These are phyloP conservation scores for Russula emetica DNA, from an alignment of 768 basidiomycete genomes.

Conservation along the genomic window DNA sequence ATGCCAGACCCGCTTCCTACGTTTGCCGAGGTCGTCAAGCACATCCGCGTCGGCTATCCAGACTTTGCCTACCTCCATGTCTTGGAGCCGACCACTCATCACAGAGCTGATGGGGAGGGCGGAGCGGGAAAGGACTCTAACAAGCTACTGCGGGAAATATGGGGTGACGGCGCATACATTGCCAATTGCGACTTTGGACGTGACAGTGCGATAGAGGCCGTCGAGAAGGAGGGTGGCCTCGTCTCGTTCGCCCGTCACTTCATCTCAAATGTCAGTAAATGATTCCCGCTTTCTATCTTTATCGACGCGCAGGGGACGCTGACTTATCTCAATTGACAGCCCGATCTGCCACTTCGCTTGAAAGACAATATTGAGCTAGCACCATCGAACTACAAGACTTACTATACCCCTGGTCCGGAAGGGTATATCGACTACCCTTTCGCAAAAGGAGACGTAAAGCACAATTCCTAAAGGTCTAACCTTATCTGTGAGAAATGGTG, in stretches of 20 bases:
- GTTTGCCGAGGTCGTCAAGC: constrained; percentile 31
- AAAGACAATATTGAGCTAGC: constrained; percentile 1
- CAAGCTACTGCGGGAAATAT: constrained; percentile 30
- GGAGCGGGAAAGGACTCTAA: constrained; percentile 14
- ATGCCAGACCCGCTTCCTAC: constrained; percentile 31
- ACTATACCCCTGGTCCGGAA: not conserved
- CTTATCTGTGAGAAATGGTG: not conserved
- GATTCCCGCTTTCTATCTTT: too few species aligned
- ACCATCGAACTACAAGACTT: not conserved
- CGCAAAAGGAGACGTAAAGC: not conserved
- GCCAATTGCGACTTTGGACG: constrained; percentile 30
- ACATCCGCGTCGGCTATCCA: constrained; percentile 28
- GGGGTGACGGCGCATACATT: constrained; percentile 29
- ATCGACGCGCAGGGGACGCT: not conserved
- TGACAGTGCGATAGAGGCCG: constrained; percentile 25
- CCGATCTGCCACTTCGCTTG: constrained; percentile 26
- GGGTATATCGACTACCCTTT: constrained; percentile 30
- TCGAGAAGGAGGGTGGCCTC: constrained; percentile 23
- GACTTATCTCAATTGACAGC: constrained; percentile 5
- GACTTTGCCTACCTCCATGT: constrained; percentile 33
- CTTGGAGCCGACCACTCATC: constrained; percentile 29
- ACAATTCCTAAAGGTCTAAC: not conserved
- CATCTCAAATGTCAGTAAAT: constrained; percentile 19
- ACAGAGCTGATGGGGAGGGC: not conserved
- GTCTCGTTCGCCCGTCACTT: constrained; percentile 20